phyloP scores from a whole-genome alignment of 768 basidiomycete genomes.

The Pisolithus sp. region DNA sequence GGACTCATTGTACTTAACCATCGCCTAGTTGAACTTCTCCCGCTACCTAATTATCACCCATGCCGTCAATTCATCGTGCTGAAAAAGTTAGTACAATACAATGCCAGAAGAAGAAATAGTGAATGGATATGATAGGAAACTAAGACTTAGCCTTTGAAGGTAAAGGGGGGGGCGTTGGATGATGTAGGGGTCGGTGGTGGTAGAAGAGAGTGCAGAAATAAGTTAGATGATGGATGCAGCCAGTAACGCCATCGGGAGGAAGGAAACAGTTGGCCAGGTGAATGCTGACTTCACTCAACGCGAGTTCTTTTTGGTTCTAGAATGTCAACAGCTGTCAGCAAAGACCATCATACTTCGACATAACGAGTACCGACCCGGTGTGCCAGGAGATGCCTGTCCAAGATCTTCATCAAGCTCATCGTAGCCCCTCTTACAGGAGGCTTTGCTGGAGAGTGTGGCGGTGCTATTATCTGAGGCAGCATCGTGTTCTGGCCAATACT shows the following conservation, averaged over 20 bases:
- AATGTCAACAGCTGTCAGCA: background rate
- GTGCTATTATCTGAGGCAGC: conserved; percentile 47
- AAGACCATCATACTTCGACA: too few relatives aligned
- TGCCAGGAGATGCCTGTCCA: conserved; percentile 29
- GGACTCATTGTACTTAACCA: background rate
- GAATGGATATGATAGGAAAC: conserved; percentile 3
- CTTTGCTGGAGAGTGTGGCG: conserved; percentile 48
- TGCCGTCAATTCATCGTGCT: conserved; percentile 11
- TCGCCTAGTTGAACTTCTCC: background rate
- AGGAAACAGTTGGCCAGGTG: background rate
- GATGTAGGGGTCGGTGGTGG: background rate
- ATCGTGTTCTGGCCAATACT: conserved; percentile 42
- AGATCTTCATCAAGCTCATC: conserved; percentile 43
- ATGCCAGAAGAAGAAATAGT: conserved; percentile 2
- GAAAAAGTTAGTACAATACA: conserved; percentile 26
- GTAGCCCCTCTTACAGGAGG: conserved; percentile 42
- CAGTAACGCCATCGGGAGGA: background rate
- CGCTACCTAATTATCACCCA: background rate
- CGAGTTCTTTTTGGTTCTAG: conserved; percentile 42
- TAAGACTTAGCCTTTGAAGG: conserved; percentile 25
- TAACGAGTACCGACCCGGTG: conserved; percentile 37
- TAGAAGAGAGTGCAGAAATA: conserved; percentile 15
- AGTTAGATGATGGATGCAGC: conserved; percentile 15
- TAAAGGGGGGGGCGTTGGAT: conserved; percentile 4
- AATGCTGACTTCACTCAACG: conserved; percentile 25